Base-by-base conservation (phyloP, 768 basidiomycete species). In the Sarcodon sp. region DNA sequence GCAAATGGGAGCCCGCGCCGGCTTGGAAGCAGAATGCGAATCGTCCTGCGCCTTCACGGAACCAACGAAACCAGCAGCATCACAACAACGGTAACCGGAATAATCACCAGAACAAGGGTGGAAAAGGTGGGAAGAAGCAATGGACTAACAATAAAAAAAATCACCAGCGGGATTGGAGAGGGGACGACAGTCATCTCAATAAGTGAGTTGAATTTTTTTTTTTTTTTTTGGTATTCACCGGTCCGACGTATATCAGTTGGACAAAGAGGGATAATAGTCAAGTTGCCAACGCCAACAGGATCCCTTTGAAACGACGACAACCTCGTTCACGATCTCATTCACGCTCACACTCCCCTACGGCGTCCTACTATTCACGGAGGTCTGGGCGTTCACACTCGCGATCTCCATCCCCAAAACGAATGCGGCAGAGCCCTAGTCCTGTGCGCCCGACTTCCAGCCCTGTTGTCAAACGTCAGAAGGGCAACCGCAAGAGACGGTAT, bases 151-250 rank as follows among this genome's bases (percentile, higher is more conserved):
- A 59, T 51, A 60, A 58, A 45, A 55, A 57, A 37, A 61, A 68
- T 41, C 66, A 61, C 47, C 64, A 66, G 48, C 68, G 67, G 21
- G 68, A 67, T 53, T 71, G 71, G 53, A 65, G 69, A 47, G 65
- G 63, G 21, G 80, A 86, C 39, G 83, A 87, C 47, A 70, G 73
- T n/a, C 74, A 71, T 55, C 61, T 80, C 46, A 88, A 87, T 63
- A 88, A 87, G 87, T 89, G 63, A 43, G 80, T 64, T 10, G 7
- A 35, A 44, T 16, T 46, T 34, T 50, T 49, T 44, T 48, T 47
- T 32, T 33, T 48, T 43, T 35, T 35, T 36, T 46, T 53, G 21
- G 38, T 45, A 47, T 45, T 49, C 13, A 53, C 33, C 48, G 53
- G 35, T 49, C 43, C 13, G 12, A n/a, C 44, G 45, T 18, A 21